Percentiles rank a stretch among this genome's conserved stretches.
Conservation (phyloP, 208 protist species). For the Wallacemonas sp. region DNA sequence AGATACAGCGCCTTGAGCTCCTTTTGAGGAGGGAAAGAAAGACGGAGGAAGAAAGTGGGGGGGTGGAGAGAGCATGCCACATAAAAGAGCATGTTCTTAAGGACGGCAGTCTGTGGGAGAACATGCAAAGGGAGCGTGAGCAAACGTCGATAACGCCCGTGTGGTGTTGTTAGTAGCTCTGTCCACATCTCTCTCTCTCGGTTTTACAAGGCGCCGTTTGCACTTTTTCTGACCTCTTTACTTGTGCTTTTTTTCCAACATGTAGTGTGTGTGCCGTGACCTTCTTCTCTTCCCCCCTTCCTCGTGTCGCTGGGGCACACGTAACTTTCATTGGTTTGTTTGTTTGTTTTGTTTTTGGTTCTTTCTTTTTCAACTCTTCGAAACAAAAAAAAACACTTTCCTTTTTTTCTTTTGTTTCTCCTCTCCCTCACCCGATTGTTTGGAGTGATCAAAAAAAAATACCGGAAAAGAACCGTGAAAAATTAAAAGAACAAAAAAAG, state of each 20-base stretch:
- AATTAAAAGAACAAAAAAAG: not conserved
- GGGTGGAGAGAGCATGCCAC: no score
- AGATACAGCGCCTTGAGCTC: not conserved
- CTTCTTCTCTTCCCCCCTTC: not conserved
- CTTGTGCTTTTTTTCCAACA: not conserved
- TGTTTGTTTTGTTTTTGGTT: not conserved
- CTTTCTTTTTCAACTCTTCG: slow-evolving; percentile 1
- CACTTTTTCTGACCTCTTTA: slow-evolving; percentile 9
- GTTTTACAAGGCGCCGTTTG: not conserved
- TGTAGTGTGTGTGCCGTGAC: not conserved
- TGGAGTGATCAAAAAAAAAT: slow-evolving; percentile 1
- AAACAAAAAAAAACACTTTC: not conserved
- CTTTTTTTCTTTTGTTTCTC: slow-evolving; percentile 19
- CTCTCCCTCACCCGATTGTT: slow-evolving; percentile 4
- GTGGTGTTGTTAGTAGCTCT: no score
- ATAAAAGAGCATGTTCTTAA: no score
- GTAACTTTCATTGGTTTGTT: slow-evolving; percentile 14
- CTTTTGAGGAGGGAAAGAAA: not conserved
- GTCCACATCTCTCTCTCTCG: no score
- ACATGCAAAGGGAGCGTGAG: no score
- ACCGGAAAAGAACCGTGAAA: no score
- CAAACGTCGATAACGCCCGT: no score
- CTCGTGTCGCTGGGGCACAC: not conserved
- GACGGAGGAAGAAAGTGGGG: not conserved
- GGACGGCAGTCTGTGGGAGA: no score